Conservation (phyloP, 148 eudicot genomes). For the Beta vulgaris region DNA sequence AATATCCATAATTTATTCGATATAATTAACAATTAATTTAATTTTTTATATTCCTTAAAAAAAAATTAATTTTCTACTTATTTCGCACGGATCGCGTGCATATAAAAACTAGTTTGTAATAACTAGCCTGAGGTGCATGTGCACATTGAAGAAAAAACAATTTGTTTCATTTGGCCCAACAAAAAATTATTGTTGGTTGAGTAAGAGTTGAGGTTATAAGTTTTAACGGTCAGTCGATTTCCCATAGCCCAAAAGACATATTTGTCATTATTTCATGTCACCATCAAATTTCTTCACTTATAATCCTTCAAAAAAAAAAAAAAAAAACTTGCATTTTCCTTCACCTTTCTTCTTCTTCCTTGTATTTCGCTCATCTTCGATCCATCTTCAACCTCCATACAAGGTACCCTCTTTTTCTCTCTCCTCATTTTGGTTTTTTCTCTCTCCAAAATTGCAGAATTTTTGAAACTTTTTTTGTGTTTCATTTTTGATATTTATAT, state of each 20-base stretch:
- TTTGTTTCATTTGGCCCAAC: constrained; percentile 3
- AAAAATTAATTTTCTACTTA: too few relatives aligned
- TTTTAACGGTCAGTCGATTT: constrained; percentile 39
- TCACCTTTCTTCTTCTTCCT: constrained; percentile 2
- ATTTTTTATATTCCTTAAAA: too few relatives aligned
- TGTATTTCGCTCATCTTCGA: constrained; percentile 20
- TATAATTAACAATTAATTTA: too few relatives aligned
- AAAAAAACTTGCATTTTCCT: background rate
- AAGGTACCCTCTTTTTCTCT: constrained; percentile 25
- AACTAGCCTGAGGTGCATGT: too few relatives aligned
- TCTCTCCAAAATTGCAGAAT: background rate
- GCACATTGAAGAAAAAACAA: too few relatives aligned
- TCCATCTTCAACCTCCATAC: constrained; percentile 31
- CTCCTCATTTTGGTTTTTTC: background rate
- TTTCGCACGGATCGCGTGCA: too few relatives aligned
- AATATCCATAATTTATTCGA: too few relatives aligned
- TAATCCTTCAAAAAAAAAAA: too few relatives aligned
- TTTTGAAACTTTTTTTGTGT: background rate
- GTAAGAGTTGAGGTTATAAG: too few relatives aligned
- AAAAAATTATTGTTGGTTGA: constrained; percentile 27
- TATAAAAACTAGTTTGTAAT: too few relatives aligned
- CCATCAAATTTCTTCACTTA: constrained; percentile 16
- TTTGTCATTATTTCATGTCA: constrained; percentile 25
- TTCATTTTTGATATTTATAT: background rate
- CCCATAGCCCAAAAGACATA: constrained; percentile 18